These are phyloP conservation scores for Aureobasidium sp. DNA, from an alignment of 2,329 filamentous ascomycete species.

Conservation along the genomic window DNA sequence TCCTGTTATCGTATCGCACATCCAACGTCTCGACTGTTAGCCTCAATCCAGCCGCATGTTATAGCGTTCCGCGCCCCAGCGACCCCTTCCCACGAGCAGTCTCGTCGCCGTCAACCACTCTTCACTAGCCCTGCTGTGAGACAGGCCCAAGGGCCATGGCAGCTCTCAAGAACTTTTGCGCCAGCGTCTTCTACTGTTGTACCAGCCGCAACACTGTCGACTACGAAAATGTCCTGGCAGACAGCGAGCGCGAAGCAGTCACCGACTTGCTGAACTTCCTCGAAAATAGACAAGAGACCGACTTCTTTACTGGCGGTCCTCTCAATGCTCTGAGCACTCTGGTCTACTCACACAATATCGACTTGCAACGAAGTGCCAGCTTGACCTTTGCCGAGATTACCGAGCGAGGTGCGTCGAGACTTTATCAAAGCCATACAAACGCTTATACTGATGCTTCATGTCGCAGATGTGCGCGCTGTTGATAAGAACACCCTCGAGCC, in stretches of 20 bases:
- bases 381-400: conserved; percentile 99
- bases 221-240: conserved; percentile 56
- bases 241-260: conserved; percentile 94
- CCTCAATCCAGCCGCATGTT: conserved; percentile 2
- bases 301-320: conserved; percentile 96
- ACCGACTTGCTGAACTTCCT: conserved; percentile 92
- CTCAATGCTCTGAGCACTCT: conserved; percentile 89
- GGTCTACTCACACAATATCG: conserved; percentile 97
- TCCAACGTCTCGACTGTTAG: not conserved
- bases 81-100: not conserved
- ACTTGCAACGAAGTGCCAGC: conserved; percentile 92
- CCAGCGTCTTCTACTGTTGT: conserved; percentile 29
- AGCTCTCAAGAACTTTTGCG: conserved; percentile 26
- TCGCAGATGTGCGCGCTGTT: conserved; percentile 80
- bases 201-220: conserved; percentile 38
- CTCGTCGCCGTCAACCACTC: not conserved
- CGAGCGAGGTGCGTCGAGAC: conserved; percentile 67
- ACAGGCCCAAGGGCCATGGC: conserved; percentile 17
- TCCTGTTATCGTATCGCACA: conserved; percentile 2
- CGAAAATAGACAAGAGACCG: conserved; percentile 92
- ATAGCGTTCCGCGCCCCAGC: conserved; percentile 1
- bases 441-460: not conserved
- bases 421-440: not conserved
- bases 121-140: not conserved
- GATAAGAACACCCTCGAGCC: conserved; percentile 91